Evolutionary conservation across 140 eudicot genomes (phyloP).

Genomic region (Cichorium intybus): DNA sequence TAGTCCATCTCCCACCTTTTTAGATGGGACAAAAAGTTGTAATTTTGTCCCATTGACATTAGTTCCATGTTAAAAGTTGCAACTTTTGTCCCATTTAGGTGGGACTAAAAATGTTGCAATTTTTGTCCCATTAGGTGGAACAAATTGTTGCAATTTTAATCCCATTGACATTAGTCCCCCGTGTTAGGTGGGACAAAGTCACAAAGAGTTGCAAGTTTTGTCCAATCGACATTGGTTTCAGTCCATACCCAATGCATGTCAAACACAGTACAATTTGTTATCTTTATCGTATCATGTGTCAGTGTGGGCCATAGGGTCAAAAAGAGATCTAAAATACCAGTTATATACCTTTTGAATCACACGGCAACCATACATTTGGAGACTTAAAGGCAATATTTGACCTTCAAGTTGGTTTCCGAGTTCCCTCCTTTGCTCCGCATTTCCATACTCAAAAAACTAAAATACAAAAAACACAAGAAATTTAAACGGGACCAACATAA

Average conservation of each 20-base stretch:
- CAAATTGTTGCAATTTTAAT: too few relatives aligned
- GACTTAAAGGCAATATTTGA: slow-evolving; percentile 54
- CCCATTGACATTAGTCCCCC: too few relatives aligned
- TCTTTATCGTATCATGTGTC: too few relatives aligned
- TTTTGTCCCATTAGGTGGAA: background rate
- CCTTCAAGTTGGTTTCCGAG: slow-evolving; percentile 58
- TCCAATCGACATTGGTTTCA: background rate
- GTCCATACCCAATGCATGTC: background rate
- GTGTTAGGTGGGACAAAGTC: background rate
- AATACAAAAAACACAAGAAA: slow-evolving; percentile 5
- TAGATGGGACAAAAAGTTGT: too few relatives aligned
- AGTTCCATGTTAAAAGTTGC: too few relatives aligned
- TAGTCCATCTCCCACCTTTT: too few relatives aligned
- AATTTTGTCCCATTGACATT: too few relatives aligned
- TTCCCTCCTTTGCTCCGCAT: slow-evolving; percentile 52
- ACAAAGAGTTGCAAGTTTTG: too few relatives aligned
- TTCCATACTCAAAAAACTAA: slow-evolving; percentile 82
- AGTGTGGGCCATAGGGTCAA: background rate
- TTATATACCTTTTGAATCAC: slow-evolving; percentile 74
- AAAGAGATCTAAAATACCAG: background rate
- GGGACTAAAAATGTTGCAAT: too few relatives aligned
- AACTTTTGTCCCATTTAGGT: background rate
- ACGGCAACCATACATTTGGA: slow-evolving; percentile 88
- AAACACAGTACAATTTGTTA: background rate
- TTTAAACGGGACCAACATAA: background rate